Percentiles rank a stretch among this genome's conserved stretches.
Conservation (phyloP, 305 asterid species). For the Fraxinus latifolia region DNA sequence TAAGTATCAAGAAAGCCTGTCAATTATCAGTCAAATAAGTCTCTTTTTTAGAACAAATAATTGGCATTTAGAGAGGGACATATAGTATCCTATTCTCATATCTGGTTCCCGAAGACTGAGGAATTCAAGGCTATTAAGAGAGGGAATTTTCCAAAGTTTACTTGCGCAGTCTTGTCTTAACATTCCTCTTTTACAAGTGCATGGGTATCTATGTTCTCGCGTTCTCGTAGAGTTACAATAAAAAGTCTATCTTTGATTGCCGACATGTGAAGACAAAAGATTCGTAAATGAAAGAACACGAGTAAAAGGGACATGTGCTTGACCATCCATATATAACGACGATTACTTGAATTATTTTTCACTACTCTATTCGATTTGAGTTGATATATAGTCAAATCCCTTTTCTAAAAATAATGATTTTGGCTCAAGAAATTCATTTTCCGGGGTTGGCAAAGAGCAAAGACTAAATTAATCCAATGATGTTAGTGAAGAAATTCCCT, state of each 20-base stretch:
- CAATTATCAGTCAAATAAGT: slow-evolving; percentile 14
- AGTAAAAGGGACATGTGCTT: background rate
- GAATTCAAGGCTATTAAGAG: slow-evolving; percentile 26
- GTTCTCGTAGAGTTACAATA: background rate
- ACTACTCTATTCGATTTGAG: background rate
- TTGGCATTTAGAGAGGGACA: slow-evolving; percentile 20
- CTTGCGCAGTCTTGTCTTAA: background rate
- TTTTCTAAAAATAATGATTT: background rate
- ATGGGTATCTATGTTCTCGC: background rate
- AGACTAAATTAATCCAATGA: background rate
- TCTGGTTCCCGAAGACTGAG: slow-evolving; percentile 24
- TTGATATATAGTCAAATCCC: background rate
- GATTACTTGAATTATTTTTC: background rate
- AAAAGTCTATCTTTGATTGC: background rate
- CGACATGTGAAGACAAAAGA: background rate
- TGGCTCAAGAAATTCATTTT: background rate
- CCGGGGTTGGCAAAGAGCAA: background rate
- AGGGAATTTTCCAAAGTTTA: background rate
- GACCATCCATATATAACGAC: background rate
- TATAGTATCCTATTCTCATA: slow-evolving; percentile 27
- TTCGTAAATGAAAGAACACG: background rate
- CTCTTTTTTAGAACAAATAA: background rate
- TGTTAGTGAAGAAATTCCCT: slow-evolving; percentile 6
- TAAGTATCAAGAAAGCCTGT: background rate
- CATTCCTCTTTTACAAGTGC: background rate